phyloP scores from a whole-genome alignment of 257 asterid genomes.

The Agastache rugosa region DNA sequence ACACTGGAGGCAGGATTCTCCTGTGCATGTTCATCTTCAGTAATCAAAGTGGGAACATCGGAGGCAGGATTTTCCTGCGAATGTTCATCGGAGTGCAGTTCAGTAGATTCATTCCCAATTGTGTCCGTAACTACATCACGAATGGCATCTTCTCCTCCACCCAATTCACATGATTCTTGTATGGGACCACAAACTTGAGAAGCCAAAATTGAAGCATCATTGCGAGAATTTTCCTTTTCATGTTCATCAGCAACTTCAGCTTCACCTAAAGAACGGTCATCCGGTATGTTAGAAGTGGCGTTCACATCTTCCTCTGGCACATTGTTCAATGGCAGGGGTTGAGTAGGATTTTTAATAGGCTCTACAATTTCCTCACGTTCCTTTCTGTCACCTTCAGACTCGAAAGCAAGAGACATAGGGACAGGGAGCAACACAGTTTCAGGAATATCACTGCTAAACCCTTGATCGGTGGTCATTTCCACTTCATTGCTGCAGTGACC shows the following conservation, averaged over 20 bases:
- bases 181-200: conserved; percentile 29
- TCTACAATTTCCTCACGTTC: conserved; percentile 25
- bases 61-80: conserved; percentile 4
- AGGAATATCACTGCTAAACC: conserved; percentile 14
- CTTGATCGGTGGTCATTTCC: conserved; percentile 27
- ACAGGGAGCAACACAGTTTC: conserved; percentile 13
- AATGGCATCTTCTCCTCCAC: conserved; percentile 28
- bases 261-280: conserved; percentile 30
- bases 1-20: conserved; percentile 11
- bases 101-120: conserved; percentile 21
- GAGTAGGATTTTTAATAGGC: conserved; percentile 18
- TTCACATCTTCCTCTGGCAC: neutral
- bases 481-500: neutral
- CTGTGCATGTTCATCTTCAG: conserved; percentile 31
- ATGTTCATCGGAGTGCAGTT: conserved; percentile 19
- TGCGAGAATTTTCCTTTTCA: conserved; percentile 28
- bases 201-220: conserved; percentile 16
- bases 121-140: conserved; percentile 23
- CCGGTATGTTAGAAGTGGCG: neutral
- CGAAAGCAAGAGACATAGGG: conserved; percentile 6
- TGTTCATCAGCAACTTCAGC: conserved; percentile 26
- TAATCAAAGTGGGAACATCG: conserved; percentile 22
- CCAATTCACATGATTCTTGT: conserved; percentile 12
- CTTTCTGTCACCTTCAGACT: conserved; percentile 28
- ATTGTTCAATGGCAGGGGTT: neutral